Conservation (phyloP, 257 asterid genomes). For the Cordia subcordata region DNA sequence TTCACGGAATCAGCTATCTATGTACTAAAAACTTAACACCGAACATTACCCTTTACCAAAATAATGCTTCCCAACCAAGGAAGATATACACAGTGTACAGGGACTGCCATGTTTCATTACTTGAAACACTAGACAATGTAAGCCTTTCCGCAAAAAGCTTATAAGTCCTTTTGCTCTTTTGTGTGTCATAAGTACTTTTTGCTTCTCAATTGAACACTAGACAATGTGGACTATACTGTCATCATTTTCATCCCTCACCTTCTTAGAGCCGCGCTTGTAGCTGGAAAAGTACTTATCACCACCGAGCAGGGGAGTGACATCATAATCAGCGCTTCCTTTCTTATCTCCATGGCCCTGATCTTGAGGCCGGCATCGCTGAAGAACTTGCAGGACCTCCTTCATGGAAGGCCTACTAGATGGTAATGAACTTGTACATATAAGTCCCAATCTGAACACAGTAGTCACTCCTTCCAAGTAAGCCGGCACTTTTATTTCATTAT, state of each 20-base stretch:
- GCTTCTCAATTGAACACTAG: conserved; percentile 3
- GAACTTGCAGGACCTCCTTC: conserved; percentile 64
- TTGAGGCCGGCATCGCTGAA: conserved; percentile 27
- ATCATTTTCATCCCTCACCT: conserved; percentile 35
- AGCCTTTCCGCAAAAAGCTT: too few species aligned
- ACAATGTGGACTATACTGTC: conserved; percentile 36
- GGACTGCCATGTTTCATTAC: too few species aligned
- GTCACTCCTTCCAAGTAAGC: conserved; percentile 46
- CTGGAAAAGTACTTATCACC: conserved; percentile 51
- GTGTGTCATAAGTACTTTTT: too few species aligned
- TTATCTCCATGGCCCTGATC: conserved; percentile 23
- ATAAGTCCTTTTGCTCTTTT: too few species aligned
- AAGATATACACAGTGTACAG: too few species aligned
- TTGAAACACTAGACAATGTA: too few species aligned
- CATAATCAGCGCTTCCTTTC: conserved; percentile 34
- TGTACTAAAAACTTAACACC: too few species aligned
- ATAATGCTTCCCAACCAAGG: background rate
- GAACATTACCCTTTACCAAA: background rate
- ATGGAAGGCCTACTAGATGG: conserved; percentile 72
- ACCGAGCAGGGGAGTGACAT: conserved; percentile 58
- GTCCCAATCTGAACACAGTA: conserved; percentile 59
- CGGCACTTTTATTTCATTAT: conserved; percentile 43
- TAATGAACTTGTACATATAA: conserved; percentile 55
- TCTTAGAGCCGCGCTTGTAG: conserved; percentile 47
- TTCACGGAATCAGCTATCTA: background rate